Evolutionary conservation across 768 basidiomycete species (phyloP).

Genomic region (Tulasnella sp.): DNA sequence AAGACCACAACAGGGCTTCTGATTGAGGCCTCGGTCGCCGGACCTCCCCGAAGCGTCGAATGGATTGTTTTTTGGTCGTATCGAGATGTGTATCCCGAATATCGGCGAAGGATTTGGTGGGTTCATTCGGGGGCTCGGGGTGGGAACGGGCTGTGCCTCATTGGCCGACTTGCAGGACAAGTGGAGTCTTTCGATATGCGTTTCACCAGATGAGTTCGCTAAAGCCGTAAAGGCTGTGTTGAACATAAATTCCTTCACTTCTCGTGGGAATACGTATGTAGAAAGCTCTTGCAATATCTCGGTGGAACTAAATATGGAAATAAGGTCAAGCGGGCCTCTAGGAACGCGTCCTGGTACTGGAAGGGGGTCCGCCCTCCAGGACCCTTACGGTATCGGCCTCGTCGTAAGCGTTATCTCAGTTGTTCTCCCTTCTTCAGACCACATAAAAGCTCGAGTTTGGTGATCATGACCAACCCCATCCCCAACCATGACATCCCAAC

Average conservation of each 20-base stretch:
- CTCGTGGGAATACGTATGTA: neutral
- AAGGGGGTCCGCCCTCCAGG: neutral
- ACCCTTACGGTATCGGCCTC: neutral
- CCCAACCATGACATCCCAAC: neutral
- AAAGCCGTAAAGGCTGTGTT: neutral
- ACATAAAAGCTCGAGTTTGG: neutral
- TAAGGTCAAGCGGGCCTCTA: neutral
- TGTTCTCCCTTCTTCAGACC: neutral
- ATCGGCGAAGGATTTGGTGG: neutral
- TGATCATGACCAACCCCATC: neutral
- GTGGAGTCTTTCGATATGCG: no score
- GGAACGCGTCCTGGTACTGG: neutral
- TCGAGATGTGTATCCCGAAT: neutral
- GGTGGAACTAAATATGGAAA: neutral
- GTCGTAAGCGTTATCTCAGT: neutral
- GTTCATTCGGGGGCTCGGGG: neutral
- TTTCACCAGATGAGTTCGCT: no score
- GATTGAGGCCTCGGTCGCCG: neutral
- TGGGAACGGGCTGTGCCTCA: no score
- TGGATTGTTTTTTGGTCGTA: neutral
- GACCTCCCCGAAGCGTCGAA: neutral
- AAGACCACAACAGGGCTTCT: neutral
- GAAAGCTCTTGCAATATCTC: neutral
- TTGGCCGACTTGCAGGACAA: no score
- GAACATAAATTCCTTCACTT: neutral